Evolutionary conservation across 2,329 filamentous ascomycete species (phyloP).

Genomic region (Chaetomiaceae sp.): DNA sequence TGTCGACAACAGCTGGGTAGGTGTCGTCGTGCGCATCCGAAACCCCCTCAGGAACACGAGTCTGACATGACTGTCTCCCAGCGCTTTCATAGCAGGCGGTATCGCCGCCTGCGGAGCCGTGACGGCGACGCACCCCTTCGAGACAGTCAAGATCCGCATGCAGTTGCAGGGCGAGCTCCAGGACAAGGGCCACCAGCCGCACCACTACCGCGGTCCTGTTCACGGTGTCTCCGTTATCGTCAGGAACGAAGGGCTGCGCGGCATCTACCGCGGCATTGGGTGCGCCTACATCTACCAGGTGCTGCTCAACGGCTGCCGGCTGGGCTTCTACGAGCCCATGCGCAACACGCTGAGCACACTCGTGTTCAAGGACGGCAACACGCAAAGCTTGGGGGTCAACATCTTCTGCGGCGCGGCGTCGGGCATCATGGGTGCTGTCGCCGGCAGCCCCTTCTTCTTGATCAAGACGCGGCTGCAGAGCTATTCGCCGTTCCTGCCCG

Average conservation of each 20-base stretch:
- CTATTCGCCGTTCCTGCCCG: constrained; percentile 84
- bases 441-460: constrained; percentile 93
- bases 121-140: constrained; percentile 95
- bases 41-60: not conserved
- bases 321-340: constrained; percentile 97
- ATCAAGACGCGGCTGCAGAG: constrained; percentile 96
- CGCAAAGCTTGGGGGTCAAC: constrained; percentile 85
- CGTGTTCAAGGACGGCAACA: constrained; percentile 66
- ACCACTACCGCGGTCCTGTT: constrained; percentile 84
- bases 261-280: constrained; percentile 83
- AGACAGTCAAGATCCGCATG: constrained; percentile 97
- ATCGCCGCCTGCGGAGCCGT: constrained; percentile 96
- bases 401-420: constrained; percentile 88
- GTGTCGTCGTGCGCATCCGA: constrained; percentile 10
- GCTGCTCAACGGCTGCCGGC: constrained; percentile 89
- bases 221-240: constrained; percentile 89
- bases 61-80: constrained; percentile 31
- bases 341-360: constrained; percentile 65
- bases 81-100: constrained; percentile 91
- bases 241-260: constrained; percentile 79
- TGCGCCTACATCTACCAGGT: constrained; percentile 96
- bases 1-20: constrained; percentile 51
- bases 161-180: constrained; percentile 96
- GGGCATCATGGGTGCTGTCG: constrained; percentile 86
- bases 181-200: constrained; percentile 75